Percentiles rank a stretch among this genome's conserved stretches.
Conservation (phyloP, 83 land plant species). For the Picea abies region DNA sequence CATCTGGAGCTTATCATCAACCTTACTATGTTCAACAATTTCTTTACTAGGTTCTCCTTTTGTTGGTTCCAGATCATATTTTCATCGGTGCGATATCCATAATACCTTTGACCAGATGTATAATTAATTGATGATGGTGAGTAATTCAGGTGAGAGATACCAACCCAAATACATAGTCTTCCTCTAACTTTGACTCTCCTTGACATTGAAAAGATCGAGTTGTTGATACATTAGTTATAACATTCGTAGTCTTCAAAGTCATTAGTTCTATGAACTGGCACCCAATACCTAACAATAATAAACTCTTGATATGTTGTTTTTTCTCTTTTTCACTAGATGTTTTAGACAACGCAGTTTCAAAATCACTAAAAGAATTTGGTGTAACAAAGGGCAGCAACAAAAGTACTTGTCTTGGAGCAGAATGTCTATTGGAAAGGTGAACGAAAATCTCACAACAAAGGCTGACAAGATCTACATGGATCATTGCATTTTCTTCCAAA, state of each 20-base stretch:
- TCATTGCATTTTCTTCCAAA: constrained; percentile 75
- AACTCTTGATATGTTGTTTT: constrained; percentile 68
- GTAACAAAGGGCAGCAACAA: constrained; percentile 26
- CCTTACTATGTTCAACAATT: too few relatives aligned
- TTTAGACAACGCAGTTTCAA: constrained; percentile 83
- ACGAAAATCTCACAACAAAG: too few relatives aligned
- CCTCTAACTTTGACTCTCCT: neutral
- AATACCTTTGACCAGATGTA: neutral
- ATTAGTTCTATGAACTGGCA: constrained; percentile 84
- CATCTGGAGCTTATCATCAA: too few relatives aligned
- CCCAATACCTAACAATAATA: constrained; percentile 61
- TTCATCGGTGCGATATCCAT: neutral
- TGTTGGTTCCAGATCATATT: too few relatives aligned
- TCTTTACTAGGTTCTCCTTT: too few relatives aligned
- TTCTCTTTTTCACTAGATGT: constrained; percentile 93
- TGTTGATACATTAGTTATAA: constrained; percentile 82
- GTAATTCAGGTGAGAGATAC: neutral
- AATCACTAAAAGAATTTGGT: constrained; percentile 57
- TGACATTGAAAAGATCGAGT: neutral
- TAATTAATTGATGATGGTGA: neutral
- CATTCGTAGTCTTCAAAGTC: constrained; percentile 66
- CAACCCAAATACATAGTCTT: neutral
- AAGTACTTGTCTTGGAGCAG: too few relatives aligned
- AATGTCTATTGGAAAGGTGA: too few relatives aligned
- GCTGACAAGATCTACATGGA: too few relatives aligned